Conservation (phyloP, 768 basidiomycete species). For the Gelatoporia subvermispora region DNA sequence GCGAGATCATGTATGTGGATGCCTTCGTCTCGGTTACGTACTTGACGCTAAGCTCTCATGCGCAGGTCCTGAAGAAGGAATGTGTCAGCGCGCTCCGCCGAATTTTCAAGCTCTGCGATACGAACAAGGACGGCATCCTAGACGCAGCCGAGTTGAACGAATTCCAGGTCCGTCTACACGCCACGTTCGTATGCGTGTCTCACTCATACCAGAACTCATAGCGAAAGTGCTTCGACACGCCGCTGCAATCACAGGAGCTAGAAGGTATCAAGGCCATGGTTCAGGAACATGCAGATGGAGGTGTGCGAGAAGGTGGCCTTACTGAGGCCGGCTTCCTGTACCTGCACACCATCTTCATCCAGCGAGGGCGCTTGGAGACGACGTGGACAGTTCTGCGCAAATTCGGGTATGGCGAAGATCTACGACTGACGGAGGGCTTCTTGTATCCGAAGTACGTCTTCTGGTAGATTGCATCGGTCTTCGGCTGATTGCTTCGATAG, state of each 20-base stretch:
- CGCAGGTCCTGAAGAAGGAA: slow-evolving; percentile 85
- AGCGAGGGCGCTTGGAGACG: slow-evolving; percentile 90
- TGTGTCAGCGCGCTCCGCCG: slow-evolving; percentile 83
- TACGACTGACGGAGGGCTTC: slow-evolving; percentile 84
- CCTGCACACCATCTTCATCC: slow-evolving; percentile 95
- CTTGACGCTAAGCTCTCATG: slow-evolving; percentile 3
- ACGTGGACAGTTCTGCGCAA: slow-evolving; percentile 95
- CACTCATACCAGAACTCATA: slow-evolving; percentile 26
- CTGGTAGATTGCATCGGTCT: not conserved
- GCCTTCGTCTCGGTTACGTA: not conserved
- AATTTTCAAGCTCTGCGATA: slow-evolving; percentile 95
- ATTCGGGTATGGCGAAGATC: slow-evolving; percentile 95
- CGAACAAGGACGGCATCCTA: slow-evolving; percentile 89
- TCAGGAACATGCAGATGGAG: slow-evolving; percentile 67
- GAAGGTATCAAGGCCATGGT: slow-evolving; percentile 97
- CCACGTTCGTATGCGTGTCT: not conserved
- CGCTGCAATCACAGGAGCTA: slow-evolving; percentile 86
- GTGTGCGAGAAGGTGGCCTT: slow-evolving; percentile 73
- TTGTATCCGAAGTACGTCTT: slow-evolving; percentile 75
- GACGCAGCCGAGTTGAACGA: slow-evolving; percentile 91
- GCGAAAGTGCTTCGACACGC: slow-evolving; percentile 94
- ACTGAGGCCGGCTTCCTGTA: slow-evolving; percentile 93
- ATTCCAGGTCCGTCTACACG: slow-evolving; percentile 75
- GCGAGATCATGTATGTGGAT: slow-evolving; percentile 72
- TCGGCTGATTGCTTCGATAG: slow-evolving; percentile 33